Evolutionary conservation across 768 basidiomycete genomes (phyloP).

Genomic region (Lepiota subincarnata): DNA sequence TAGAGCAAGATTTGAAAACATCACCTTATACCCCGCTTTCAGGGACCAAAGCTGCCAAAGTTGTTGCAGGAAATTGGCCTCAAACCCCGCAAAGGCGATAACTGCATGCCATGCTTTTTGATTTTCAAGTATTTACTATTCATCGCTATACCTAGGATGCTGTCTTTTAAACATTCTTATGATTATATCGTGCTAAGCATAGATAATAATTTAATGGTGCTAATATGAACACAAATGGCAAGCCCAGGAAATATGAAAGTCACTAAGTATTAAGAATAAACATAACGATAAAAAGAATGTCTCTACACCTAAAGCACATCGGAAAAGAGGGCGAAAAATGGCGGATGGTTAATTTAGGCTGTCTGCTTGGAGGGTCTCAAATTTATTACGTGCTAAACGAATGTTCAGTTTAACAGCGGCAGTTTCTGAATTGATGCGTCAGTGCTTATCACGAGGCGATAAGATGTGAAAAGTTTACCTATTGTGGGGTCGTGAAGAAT

Average conservation of each 20-base stretch:
- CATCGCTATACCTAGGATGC: not conserved
- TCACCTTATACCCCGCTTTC: constrained; percentile 33
- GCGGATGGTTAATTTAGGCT: constrained; percentile 30
- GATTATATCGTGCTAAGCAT: not conserved
- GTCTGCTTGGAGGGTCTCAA: constrained; percentile 84
- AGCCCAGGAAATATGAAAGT: not conserved
- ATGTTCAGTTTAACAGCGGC: constrained; percentile 88
- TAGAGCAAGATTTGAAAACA: constrained; percentile 27
- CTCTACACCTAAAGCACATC: not conserved
- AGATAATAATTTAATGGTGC: constrained; percentile 13
- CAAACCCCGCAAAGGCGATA: not conserved
- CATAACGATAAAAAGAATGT: constrained; percentile 7
- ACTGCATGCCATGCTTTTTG: not conserved
- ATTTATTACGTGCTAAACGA: constrained; percentile 78
- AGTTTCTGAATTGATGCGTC: constrained; percentile 54
- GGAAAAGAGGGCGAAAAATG: not conserved
- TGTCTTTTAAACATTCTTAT: not conserved
- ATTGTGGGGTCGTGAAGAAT: constrained; percentile 87
- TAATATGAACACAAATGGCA: constrained; percentile 5
- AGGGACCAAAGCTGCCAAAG: constrained; percentile 31
- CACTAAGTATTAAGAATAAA: constrained; percentile 11
- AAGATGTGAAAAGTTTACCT: constrained; percentile 41
- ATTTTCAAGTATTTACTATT: not conserved
- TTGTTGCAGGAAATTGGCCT: constrained; percentile 2
- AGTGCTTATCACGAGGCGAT: not conserved